These are phyloP conservation scores for Ogataea kodamae DNA, from an alignment of 805 yeast genomes.

Conservation along the genomic window DNA sequence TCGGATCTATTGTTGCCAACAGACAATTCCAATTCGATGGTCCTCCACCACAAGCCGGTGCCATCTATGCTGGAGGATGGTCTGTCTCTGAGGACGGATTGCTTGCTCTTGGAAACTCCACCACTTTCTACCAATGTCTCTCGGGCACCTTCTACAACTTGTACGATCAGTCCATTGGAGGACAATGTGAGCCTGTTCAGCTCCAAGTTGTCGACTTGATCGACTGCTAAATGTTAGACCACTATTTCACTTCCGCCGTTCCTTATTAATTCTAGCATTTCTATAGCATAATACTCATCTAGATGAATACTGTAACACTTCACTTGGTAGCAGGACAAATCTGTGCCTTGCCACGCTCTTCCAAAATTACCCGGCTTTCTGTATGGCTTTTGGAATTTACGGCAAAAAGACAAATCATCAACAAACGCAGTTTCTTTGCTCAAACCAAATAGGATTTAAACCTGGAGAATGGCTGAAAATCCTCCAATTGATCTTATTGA, in stretches of 20 bases:
- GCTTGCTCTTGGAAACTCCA: conserved; percentile 48
- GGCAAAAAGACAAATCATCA: conserved; percentile 19
- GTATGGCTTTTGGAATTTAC: conserved; percentile 11
- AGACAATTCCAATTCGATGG: conserved; percentile 66
- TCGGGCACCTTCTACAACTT: conserved; percentile 59
- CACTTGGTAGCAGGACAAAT: no score
- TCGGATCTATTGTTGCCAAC: conserved; percentile 60
- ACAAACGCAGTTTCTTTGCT: conserved; percentile 5
- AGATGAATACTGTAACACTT: no score
- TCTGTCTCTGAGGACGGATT: conserved; percentile 41
- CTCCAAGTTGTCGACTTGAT: conserved; percentile 44
- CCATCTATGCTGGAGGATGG: conserved; percentile 52
- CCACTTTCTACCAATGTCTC: conserved; percentile 50
- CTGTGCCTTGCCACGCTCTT: no score
- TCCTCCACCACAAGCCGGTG: conserved; percentile 62
- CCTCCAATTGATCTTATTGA: conserved; percentile 97
- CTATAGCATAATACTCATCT: conserved; percentile 5
- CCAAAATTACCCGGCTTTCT: conserved; percentile 13
- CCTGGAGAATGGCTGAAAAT: conserved; percentile 41
- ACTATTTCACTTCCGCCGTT: no score
- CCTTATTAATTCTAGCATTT: no score
- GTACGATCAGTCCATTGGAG: conserved; percentile 46
- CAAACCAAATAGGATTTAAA: conserved; percentile 9
- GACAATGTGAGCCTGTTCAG: conserved; percentile 44
- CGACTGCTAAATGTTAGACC: conserved; percentile 33